Evolutionary conservation across 1,139 yeast species (phyloP).

Genomic region (Geotrichum aggregatum): DNA sequence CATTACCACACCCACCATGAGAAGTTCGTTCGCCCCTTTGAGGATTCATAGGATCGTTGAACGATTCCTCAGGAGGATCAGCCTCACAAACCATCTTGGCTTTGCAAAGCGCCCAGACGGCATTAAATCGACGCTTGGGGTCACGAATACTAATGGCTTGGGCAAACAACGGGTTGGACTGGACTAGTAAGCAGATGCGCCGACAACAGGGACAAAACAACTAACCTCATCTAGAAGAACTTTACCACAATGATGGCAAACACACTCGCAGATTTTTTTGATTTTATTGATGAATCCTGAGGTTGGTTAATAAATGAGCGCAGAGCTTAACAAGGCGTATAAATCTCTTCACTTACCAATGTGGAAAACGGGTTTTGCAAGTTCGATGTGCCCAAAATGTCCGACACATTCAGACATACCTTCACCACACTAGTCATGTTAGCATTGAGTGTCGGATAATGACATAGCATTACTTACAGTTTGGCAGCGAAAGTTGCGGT

Average conservation of each 20-base stretch:
- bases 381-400: constrained; percentile 97
- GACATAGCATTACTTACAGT: constrained; percentile 44
- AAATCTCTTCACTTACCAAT: constrained; percentile 50
- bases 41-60: constrained; percentile 36
- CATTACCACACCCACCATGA: constrained; percentile 97
- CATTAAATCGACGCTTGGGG: constrained; percentile 92
- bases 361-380: constrained; percentile 97
- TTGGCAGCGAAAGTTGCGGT: constrained; percentile 94
- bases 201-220: background rate
- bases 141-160: constrained; percentile 87
- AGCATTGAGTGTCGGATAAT: background rate
- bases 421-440: constrained; percentile 65
- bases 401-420: constrained; percentile 99
- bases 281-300: constrained; percentile 72
- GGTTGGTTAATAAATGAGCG: background rate
- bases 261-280: constrained; percentile 92
- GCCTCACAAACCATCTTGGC: constrained; percentile 94
- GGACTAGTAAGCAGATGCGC: background rate
- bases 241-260: constrained; percentile 98
- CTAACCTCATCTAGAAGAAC: constrained; percentile 72
- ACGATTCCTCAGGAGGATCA: constrained; percentile 62
- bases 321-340: constrained; percentile 59
- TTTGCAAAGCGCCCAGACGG: constrained; percentile 91
- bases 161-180: constrained; percentile 68
- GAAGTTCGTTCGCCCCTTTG: constrained; percentile 44